Evolutionary conservation across 2,329 filamentous ascomycete species (phyloP), one percentile per base, ranked within the genome.

Genomic region (Raffaelea arxii): DNA sequence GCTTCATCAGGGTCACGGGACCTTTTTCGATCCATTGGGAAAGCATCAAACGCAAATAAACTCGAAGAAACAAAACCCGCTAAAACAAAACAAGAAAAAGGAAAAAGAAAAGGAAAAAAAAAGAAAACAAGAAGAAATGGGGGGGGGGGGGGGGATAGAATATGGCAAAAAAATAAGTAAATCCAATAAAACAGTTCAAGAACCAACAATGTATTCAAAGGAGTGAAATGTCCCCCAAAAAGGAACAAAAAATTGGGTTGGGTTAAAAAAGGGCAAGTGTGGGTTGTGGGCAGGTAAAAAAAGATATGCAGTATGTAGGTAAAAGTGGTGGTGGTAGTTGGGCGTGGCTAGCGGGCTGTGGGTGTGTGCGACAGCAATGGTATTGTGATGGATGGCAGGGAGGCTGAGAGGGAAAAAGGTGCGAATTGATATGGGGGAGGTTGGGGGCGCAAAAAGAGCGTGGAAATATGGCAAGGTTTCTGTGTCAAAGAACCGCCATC

Each of bases 21-120:
- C 35, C 50, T 27, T 44, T 52, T 52, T 22, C 25, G 47, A 41
- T 54, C 52, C 52, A 52, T 54, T 40, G 39, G 44, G 46, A 16
- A 14, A n/a, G 16, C n/a, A 46, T 14, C 22, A 25, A 10, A 10
- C 11, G 35, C 22, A 7, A 43, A 11, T 7, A 14, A 22, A 25
- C n/a, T 25, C 22, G 23, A 46, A 25, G 32, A 27, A 10, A 43
- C n/a, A n/a, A n/a, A n/a, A n/a, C n/a, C n/a, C n/a, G n/a, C n/a
- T n/a, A 27, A 25, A 25, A 18, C 10, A n/a, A 35, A 25, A 37
- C 16, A 44, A 19, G n/a, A 36, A 27, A 41, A 24, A 41, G 12
- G 24, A 11, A 35, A 40, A n/a, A 41, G 35, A 35, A 35, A 30
- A 23, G 35, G 35, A 21, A 11, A 19, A 37, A 44, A 30, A 30